phyloP scores from a whole-genome alignment of 306 rosid genomes.

The Medicago arabica region DNA sequence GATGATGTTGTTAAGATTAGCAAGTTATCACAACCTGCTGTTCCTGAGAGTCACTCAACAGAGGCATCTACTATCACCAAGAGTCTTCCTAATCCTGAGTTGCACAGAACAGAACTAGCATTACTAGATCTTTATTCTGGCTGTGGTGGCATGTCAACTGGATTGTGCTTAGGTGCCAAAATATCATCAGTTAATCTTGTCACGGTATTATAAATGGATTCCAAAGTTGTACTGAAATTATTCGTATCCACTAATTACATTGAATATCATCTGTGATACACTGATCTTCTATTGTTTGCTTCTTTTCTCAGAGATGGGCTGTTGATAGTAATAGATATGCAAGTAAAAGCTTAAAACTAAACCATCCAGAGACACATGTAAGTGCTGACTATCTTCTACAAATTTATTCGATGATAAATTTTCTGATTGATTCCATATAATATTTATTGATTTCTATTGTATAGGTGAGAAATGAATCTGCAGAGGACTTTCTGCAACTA shows the following conservation, averaged over 20 bases:
- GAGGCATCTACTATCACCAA: slow-evolving; percentile 39
- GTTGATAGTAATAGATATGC: slow-evolving; percentile 74
- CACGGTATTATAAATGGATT: slow-evolving; percentile 58
- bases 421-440: slow-evolving; percentile 28
- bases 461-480: slow-evolving; percentile 91
- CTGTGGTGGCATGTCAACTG: slow-evolving; percentile 99
- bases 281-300: slow-evolving; percentile 43
- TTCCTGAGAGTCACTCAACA: slow-evolving; percentile 40
- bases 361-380: slow-evolving; percentile 84
- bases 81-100: slow-evolving; percentile 43
- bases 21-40: slow-evolving; percentile 40
- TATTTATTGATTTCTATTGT: slow-evolving; percentile 29
- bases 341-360: slow-evolving; percentile 75
- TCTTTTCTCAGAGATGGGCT: slow-evolving; percentile 79
- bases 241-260: slow-evolving; percentile 18
- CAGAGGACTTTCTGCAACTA: slow-evolving; percentile 78
- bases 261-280: slow-evolving; percentile 18
- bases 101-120: slow-evolving; percentile 50
- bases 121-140: slow-evolving; percentile 87
- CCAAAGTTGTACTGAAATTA: slow-evolving; percentile 33
- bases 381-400: slow-evolving; percentile 44
- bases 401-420: slow-evolving; percentile 18
- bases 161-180: slow-evolving; percentile 88
- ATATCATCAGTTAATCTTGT: slow-evolving; percentile 70
- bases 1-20: slow-evolving; percentile 54